These are phyloP conservation scores for Cinnamomum chago DNA, from an alignment of 164 flowering plant genomes.

Conservation along the genomic window DNA sequence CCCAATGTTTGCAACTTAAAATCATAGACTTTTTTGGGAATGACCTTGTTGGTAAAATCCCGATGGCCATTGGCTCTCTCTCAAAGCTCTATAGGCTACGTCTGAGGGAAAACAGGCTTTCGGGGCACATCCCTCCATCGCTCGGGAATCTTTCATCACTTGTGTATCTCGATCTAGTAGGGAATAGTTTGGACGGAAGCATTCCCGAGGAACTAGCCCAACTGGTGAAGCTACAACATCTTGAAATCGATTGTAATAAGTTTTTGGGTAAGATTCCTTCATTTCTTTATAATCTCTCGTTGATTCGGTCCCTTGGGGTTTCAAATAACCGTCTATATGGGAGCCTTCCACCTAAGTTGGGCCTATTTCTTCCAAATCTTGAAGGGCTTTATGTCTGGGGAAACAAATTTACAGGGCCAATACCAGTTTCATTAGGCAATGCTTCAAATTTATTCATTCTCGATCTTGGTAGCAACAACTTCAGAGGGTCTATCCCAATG, in stretches of 20 bases:
- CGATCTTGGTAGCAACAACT: neutral
- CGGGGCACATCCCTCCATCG: constrained; percentile 23
- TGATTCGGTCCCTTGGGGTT: too few species aligned
- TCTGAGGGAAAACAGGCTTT: constrained; percentile 7
- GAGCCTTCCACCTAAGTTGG: too few species aligned
- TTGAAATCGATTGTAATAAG: neutral
- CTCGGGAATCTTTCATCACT: constrained; percentile 46
- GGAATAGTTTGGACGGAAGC: neutral
- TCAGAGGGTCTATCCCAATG: neutral
- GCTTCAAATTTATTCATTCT: neutral
- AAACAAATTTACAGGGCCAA: neutral
- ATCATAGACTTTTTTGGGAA: neutral
- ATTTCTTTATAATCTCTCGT: too few species aligned
- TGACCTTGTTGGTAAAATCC: neutral
- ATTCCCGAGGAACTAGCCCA: neutral
- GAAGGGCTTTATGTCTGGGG: too few species aligned
- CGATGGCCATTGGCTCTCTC: neutral
- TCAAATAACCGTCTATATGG: too few species aligned
- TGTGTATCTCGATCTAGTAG: constrained; percentile 26
- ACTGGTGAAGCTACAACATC: neutral
- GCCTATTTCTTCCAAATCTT: too few species aligned
- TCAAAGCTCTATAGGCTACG: neutral
- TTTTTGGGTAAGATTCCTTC: neutral
- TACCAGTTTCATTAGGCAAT: neutral
- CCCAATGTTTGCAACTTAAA: neutral